phyloP scores from a whole-genome alignment of 2,329 filamentous ascomycete genomes.

The Madurella fahalii region DNA sequence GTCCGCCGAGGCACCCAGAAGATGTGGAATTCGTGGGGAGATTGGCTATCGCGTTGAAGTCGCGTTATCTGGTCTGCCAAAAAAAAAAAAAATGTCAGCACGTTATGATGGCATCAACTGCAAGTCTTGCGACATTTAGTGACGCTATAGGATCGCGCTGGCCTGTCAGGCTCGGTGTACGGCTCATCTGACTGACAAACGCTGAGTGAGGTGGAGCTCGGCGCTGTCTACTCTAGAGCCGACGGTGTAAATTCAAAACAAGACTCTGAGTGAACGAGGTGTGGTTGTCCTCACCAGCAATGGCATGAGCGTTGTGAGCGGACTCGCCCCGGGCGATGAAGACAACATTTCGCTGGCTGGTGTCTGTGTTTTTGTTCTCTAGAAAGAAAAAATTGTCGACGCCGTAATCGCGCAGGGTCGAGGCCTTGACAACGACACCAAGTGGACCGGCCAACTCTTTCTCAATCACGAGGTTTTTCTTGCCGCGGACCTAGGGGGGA shows the following conservation, averaged over 20 bases:
- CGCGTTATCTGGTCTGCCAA: conserved; percentile 86
- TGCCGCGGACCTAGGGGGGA: conserved; percentile 75
- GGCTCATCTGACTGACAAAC: conserved; percentile 16
- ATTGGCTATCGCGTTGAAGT: conserved; percentile 80
- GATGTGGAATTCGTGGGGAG: conserved; percentile 92
- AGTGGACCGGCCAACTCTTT: conserved; percentile 84
- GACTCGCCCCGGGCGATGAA: conserved; percentile 92
- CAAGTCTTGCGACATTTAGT: conserved; percentile 23
- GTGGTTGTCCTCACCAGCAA: conserved; percentile 67
- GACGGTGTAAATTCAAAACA: neutral
- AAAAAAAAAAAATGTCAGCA: conserved; percentile 59
- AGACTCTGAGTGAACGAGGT: neutral
- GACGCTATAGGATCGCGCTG: conserved; percentile 12
- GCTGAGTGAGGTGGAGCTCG: conserved; percentile 30
- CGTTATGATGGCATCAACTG: conserved; percentile 49
- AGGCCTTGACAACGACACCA: conserved; percentile 90
- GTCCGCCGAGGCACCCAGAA: conserved; percentile 95
- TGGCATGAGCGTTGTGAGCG: conserved; percentile 73
- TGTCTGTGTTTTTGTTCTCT: conserved; percentile 92
- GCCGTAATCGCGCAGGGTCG: conserved; percentile 91
- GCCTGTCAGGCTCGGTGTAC: conserved; percentile 21
- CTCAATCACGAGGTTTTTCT: conserved; percentile 97
- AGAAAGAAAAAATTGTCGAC: conserved; percentile 97
- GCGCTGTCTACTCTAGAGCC: conserved; percentile 10
- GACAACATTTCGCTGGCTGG: conserved; percentile 89